Conservation (phyloP, 2,329 filamentous ascomycete species). For the Amphichorda felina region DNA sequence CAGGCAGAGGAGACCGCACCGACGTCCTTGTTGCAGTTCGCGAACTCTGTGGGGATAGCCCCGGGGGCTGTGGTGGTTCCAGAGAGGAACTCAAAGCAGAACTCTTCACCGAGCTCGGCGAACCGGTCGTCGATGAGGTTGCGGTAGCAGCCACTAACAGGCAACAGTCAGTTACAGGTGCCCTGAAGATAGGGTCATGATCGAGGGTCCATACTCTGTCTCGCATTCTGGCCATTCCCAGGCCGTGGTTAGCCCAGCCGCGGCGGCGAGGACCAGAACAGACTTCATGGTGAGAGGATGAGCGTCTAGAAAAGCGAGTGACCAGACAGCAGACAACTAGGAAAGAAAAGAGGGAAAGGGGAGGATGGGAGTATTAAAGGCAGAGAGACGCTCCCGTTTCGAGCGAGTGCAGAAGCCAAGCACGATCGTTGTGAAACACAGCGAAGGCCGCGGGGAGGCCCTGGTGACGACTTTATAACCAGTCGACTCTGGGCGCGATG, state of each 20-base stretch:
- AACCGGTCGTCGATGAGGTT: constrained; percentile 20
- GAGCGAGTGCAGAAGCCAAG: not conserved
- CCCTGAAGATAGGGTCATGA: not conserved
- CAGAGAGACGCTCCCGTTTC: not conserved
- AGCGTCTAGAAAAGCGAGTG: not conserved
- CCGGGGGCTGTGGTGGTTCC: constrained; percentile 13
- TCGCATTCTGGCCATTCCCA: constrained; percentile 2
- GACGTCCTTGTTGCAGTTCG: constrained; percentile 14
- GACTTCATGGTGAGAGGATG: constrained; percentile 4
- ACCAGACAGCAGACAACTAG: not conserved
- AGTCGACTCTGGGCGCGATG: too few species aligned
- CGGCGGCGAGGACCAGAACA: constrained; percentile 2
- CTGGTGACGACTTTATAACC: too few species aligned
- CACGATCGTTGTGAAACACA: too few species aligned
- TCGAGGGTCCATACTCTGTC: not conserved
- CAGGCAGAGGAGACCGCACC: constrained; percentile 19
- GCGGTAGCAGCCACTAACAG: constrained; percentile 16
- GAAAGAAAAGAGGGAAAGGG: not conserved
- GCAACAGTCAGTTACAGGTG: not conserved
- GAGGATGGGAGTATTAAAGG: not conserved
- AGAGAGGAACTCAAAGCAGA: constrained; percentile 20
- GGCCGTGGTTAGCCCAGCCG: constrained; percentile 4
- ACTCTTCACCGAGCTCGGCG: constrained; percentile 11
- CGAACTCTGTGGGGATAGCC: constrained; percentile 17
- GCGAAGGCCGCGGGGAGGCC: too few species aligned